Evolutionary conservation across 2,329 filamentous ascomycete genomes (phyloP).

Genomic region (Aspergillus transmontanensis): DNA sequence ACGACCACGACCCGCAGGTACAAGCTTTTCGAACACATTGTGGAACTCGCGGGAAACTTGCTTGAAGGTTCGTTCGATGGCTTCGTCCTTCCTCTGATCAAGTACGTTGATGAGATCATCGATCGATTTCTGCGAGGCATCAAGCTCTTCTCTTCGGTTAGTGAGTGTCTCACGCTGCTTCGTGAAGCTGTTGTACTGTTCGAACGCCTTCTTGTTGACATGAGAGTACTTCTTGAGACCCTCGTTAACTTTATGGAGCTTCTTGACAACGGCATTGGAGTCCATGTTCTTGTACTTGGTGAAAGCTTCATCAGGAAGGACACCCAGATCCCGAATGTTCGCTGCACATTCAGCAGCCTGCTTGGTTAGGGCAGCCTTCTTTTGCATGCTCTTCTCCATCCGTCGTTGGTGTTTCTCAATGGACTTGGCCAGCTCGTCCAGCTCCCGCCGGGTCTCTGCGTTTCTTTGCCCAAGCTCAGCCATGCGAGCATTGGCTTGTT

Average conservation of each 20-base stretch:
- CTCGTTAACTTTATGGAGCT: constrained; percentile 88
- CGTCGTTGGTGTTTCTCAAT: constrained; percentile 86
- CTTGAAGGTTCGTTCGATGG: constrained; percentile 97
- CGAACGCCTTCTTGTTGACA: constrained; percentile 99
- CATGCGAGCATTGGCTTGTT: constrained; percentile 58
- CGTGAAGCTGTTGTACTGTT: constrained; percentile 98
- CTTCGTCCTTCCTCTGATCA: constrained; percentile 94
- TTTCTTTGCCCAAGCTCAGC: constrained; percentile 61
- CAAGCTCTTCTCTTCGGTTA: constrained; percentile 81
- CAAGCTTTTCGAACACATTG: constrained; percentile 89
- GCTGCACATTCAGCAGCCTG: constrained; percentile 80
- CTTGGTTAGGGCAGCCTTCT: constrained; percentile 76
- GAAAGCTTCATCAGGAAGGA: constrained; percentile 90
- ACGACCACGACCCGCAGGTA: constrained; percentile 87
- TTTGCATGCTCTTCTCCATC: constrained; percentile 89
- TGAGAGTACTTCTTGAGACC: constrained; percentile 94
- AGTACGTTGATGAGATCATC: constrained; percentile 89
- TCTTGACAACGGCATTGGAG: constrained; percentile 70
- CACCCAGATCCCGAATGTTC: constrained; percentile 89
- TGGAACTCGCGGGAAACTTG: constrained; percentile 94
- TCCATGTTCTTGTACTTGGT: constrained; percentile 85
- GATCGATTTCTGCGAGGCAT: constrained; percentile 82
- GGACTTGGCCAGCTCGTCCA: constrained; percentile 73
- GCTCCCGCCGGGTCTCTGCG: constrained; percentile 67
- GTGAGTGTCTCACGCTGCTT: constrained; percentile 85